Evolutionary conservation across 768 basidiomycete genomes (phyloP).

Genomic region (Sporobolomyces roseus): DNA sequence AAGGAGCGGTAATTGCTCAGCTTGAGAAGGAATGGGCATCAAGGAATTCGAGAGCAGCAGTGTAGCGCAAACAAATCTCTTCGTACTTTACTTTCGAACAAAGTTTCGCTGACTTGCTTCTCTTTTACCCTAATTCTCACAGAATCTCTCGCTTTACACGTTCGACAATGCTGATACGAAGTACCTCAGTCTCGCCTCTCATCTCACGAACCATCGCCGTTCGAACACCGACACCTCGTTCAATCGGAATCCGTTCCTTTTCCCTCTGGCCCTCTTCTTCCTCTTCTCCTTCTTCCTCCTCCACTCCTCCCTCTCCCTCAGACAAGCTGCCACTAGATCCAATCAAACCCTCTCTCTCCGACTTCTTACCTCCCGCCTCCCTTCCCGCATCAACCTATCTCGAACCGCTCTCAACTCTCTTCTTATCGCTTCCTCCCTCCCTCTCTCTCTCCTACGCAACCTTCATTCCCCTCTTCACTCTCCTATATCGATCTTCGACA

Average conservation of each 20-base stretch:
- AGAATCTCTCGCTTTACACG: not conserved
- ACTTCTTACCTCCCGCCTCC: constrained; percentile 1
- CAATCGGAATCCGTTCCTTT: no score
- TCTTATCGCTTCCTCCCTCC: constrained; percentile 42
- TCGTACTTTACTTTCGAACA: no score
- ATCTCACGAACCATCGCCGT: not conserved
- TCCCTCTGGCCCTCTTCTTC: not conserved
- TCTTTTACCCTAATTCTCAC: not conserved
- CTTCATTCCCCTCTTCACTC: constrained; percentile 48
- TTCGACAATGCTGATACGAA: not conserved
- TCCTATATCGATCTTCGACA: constrained; percentile 45
- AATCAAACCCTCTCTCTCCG: constrained; percentile 6
- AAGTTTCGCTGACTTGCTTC: not conserved
- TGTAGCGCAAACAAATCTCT: no score
- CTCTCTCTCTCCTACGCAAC: constrained; percentile 44
- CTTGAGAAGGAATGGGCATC: no score
- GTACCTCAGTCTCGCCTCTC: not conserved
- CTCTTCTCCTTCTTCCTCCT: not conserved
- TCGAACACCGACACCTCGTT: not conserved
- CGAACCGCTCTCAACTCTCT: constrained; percentile 32
- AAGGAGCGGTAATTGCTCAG: no score
- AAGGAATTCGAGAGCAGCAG: no score
- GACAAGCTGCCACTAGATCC: not conserved
- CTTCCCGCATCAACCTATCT: constrained; percentile 38
- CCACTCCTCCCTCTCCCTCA: not conserved